Evolutionary conservation across 495 filamentous ascomycete genomes (phyloP), one percentile per base, ranked within the genome.

Genomic region (Xylaria nigripes): DNA sequence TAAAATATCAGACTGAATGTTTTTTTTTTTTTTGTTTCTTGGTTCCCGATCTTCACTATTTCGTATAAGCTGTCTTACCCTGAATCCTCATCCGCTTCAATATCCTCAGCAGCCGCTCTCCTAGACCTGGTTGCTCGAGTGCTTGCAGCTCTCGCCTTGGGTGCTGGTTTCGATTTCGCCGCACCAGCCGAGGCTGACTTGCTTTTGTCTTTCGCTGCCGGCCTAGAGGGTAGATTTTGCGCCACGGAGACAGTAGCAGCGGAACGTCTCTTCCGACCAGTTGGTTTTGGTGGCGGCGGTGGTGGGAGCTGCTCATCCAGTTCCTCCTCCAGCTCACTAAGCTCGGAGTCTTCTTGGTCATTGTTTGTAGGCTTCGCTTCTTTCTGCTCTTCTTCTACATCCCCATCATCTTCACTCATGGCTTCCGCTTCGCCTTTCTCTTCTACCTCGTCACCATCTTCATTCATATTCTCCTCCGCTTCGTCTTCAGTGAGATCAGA

Each of bases 91-190:
- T 38, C 16, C 1, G 19, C 56, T 19, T 48, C 57, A 2, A 55
- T 46, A n/a, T 61, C 61, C 2, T 64, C 61, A 16, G 57, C 36
- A 15, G 34, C 61, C 19, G 55, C 64, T 46, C 57, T 57, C 48
- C 61, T 60, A 10, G 61, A 64, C 42, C 64, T 60, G 18, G 64
- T 66, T 46, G 64, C 57, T 32, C 64, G 64, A 9, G 61, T 66
- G 32, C 42, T 56, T 16, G 55, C 19, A 29, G 58, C 24, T 9
- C 51, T 60, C 6, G 61, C 42, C 34, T 61, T 63, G 2, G 61
- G 58, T 3, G 54, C 46, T 15, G 63, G 48, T 32, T 61, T 66
- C 3, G 64, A 48, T 42, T 62, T 66, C 15, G 59, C 32, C 41
- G 58, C 56, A 36, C 56, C 46, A n/a, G 57, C 58, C 30, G 54